These are phyloP conservation scores for Pythium apleroticum DNA, from an alignment of 352 stramenopile genomes.

Conservation along the genomic window DNA sequence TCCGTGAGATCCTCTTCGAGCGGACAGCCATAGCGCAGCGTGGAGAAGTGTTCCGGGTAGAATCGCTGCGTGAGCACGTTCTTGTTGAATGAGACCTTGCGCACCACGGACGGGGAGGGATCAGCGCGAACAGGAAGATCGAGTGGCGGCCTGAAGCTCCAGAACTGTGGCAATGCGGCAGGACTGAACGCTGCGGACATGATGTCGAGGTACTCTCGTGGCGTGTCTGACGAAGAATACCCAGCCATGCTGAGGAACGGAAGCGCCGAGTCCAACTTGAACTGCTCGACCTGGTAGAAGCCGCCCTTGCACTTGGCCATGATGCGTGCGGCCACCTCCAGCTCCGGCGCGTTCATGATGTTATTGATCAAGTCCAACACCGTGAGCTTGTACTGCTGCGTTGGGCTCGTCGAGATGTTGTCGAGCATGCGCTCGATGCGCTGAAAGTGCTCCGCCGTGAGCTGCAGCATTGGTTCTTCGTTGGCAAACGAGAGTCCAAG, in stretches of 20 bases:
- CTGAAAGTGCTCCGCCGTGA: not conserved
- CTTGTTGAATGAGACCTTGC: constrained; percentile 5
- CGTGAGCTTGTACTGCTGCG: not conserved
- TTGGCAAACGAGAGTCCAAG: constrained; percentile 10
- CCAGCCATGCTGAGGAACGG: not conserved
- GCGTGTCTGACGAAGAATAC: not conserved
- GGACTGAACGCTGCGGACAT: not conserved
- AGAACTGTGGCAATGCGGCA: not conserved
- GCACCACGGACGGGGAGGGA: not conserved
- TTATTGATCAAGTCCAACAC: constrained; percentile 13
- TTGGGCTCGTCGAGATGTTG: not conserved
- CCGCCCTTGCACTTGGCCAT: constrained; percentile 3
- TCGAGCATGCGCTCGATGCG: constrained; percentile 9
- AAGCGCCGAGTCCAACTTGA: not conserved
- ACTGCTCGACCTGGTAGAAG: constrained; percentile 4
- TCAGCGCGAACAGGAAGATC: not conserved
- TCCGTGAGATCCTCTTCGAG: constrained; percentile 8
- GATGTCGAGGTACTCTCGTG: constrained; percentile 3
- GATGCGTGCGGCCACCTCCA: constrained; percentile 19
- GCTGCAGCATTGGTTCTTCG: not conserved
- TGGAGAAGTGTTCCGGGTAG: constrained; percentile 7
- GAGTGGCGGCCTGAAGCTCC: not conserved
- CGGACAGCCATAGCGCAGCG: constrained; percentile 10
- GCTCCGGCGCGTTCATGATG: constrained; percentile 1
- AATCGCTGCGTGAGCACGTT: not conserved